Conservation (phyloP, 768 basidiomycete genomes). For the Pholiota conissans region DNA sequence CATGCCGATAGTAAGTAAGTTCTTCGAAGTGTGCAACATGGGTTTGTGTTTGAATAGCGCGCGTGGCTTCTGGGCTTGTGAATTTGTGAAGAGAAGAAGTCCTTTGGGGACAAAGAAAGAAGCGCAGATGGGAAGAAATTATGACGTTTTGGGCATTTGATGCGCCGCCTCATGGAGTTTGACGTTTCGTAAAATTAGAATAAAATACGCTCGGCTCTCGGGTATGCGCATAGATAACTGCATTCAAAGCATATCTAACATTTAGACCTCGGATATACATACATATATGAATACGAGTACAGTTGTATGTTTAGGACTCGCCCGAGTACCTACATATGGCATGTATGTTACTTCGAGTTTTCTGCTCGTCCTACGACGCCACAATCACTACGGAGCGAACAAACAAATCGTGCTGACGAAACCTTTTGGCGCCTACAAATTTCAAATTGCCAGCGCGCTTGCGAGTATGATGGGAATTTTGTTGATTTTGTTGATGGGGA, state of each 20-base stretch:
- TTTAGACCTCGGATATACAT: neutral
- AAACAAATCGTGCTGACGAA: neutral
- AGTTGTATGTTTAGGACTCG: neutral
- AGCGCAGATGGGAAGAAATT: neutral
- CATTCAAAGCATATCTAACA: neutral
- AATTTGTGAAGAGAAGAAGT: no score
- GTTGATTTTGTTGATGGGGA: no score
- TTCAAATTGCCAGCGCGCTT: neutral
- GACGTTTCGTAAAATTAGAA: no score
- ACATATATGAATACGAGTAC: neutral
- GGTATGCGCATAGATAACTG: neutral
- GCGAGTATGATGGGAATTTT: neutral
- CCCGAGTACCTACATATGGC: neutral
- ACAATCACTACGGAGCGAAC: neutral
- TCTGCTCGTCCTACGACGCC: neutral
- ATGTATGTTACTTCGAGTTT: neutral
- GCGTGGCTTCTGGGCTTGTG: no score
- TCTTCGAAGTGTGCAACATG: no score
- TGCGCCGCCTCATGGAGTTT: constrained; percentile 2
- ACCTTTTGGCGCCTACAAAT: neutral
- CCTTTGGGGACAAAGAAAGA: neutral
- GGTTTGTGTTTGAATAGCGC: no score
- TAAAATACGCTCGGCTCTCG: neutral
- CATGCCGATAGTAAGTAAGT: neutral
- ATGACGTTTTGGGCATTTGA: neutral